These are phyloP conservation scores for Lasiosphaeris hirsuta DNA, from an alignment of 495 filamentous ascomycete species.

Conservation along the genomic window DNA sequence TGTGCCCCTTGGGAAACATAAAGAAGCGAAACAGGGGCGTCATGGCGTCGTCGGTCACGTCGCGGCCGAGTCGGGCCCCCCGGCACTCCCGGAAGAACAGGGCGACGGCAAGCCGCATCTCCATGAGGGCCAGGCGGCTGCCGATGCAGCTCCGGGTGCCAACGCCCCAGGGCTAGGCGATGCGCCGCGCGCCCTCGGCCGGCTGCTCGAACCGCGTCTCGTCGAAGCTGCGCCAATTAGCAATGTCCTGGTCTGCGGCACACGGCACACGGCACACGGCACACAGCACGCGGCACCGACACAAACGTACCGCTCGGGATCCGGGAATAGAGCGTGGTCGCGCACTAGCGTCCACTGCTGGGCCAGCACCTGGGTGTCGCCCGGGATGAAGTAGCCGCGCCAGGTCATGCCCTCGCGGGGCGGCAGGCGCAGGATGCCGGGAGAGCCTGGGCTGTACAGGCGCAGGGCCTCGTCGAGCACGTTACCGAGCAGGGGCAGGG, in stretches of 20 bases:
- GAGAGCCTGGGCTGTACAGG: constrained; percentile 49
- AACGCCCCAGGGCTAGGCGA: constrained; percentile 52
- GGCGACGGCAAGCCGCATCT: constrained; percentile 32
- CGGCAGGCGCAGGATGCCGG: constrained; percentile 38
- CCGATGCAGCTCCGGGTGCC: constrained; percentile 39
- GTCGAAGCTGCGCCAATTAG: constrained; percentile 20
- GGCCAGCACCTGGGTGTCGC: constrained; percentile 30
- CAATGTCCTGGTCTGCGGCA: not conserved
- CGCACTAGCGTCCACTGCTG: constrained; percentile 42
- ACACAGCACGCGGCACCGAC: not conserved
- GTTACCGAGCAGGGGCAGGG: constrained; percentile 49
- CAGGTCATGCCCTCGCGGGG: constrained; percentile 25
- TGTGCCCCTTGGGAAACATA: constrained; percentile 33
- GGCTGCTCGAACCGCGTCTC: constrained; percentile 35
- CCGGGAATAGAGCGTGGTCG: constrained; percentile 29
- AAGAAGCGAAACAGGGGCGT: constrained; percentile 39
- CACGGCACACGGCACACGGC: not conserved
- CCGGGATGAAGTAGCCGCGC: constrained; percentile 28
- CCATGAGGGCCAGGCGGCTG: constrained; percentile 32
- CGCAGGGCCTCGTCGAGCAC: constrained; percentile 58
- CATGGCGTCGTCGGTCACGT: constrained; percentile 49
- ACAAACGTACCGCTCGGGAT: constrained; percentile 22
- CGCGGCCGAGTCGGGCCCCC: constrained; percentile 26
- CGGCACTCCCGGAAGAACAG: constrained; percentile 33
- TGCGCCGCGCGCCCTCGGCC: constrained; percentile 49